Evolutionary conservation across 2,329 filamentous ascomycete species (phyloP).

Genomic region (Colletotrichum liaoningense): DNA sequence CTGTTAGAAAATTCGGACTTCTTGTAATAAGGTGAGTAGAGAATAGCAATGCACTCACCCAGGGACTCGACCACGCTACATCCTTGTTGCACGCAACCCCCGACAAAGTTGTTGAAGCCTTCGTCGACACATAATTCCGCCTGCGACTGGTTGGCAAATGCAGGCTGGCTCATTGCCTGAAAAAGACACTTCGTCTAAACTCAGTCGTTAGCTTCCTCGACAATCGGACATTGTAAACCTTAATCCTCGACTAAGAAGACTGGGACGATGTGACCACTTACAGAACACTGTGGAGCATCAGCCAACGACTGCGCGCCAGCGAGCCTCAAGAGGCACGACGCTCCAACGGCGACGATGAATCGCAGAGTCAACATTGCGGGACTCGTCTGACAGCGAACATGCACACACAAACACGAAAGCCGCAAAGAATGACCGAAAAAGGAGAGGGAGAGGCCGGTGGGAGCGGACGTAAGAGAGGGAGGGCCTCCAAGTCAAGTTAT

Average conservation of each 20-base stretch:
- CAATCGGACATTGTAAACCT: not conserved
- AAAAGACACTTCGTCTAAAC: slow-evolving; percentile 3
- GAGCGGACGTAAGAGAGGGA: not conserved
- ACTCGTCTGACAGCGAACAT: not conserved
- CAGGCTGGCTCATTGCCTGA: slow-evolving; percentile 10
- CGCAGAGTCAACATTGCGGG: slow-evolving; percentile 16
- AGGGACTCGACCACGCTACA: slow-evolving; percentile 11
- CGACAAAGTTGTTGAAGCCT: slow-evolving; percentile 11
- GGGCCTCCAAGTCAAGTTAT: not conserved
- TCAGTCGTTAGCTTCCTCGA: not conserved
- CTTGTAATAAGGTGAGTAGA: not conserved
- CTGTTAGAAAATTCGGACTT: not conserved
- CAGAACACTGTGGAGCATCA: slow-evolving; percentile 20
- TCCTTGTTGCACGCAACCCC: not conserved
- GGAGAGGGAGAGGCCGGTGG: not conserved
- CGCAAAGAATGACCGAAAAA: not conserved
- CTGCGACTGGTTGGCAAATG: slow-evolving; percentile 9
- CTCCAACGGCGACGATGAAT: not conserved
- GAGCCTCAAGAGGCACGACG: slow-evolving; percentile 8
- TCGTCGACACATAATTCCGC: slow-evolving; percentile 17
- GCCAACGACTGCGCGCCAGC: slow-evolving; percentile 11
- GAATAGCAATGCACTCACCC: not conserved
- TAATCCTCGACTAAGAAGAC: not conserved
- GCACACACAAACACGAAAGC: not conserved
- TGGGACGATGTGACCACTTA: not conserved